Evolutionary conservation across 2,329 filamentous ascomycete genomes (phyloP).

Genomic region (Diaporthe ilicicola): DNA sequence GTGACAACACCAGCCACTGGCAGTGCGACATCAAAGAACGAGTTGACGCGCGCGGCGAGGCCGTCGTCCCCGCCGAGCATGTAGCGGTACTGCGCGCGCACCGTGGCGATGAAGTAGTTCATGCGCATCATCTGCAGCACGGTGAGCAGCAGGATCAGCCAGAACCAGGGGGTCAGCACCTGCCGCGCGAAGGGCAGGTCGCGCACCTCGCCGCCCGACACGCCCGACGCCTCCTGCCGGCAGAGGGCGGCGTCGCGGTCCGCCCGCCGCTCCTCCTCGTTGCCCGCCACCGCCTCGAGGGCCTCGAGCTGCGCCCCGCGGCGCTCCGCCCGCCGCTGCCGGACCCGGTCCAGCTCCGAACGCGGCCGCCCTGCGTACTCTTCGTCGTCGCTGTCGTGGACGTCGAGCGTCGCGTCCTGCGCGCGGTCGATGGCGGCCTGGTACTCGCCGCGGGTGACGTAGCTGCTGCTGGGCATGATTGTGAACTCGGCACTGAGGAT

Average conservation of each 20-base stretch:
- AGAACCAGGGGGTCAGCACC: constrained; percentile 75
- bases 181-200: constrained; percentile 69
- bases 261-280: constrained; percentile 62
- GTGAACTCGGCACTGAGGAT: constrained; percentile 48
- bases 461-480: constrained; percentile 50
- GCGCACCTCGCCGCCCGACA: constrained; percentile 75
- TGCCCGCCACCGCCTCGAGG: constrained; percentile 70
- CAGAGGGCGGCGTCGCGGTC: constrained; percentile 59
- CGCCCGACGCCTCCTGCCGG: constrained; percentile 67
- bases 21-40: constrained; percentile 58
- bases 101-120: constrained; percentile 76
- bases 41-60: constrained; percentile 47
- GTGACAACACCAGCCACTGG: constrained; percentile 74
- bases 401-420: constrained; percentile 47
- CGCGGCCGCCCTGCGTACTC: constrained; percentile 50
- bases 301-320: constrained; percentile 67
- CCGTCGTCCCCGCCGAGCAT: constrained; percentile 61
- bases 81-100: constrained; percentile 74
- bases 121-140: constrained; percentile 70
- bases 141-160: constrained; percentile 73
- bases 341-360: constrained; percentile 55
- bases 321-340: constrained; percentile 53
- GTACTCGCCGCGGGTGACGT: constrained; percentile 49
- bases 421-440: constrained; percentile 50
- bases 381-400: constrained; percentile 64